Evolutionary conservation across 768 basidiomycete species (phyloP), one percentile per base, ranked within the genome.

Genomic region (Naematelia encephala): DNA sequence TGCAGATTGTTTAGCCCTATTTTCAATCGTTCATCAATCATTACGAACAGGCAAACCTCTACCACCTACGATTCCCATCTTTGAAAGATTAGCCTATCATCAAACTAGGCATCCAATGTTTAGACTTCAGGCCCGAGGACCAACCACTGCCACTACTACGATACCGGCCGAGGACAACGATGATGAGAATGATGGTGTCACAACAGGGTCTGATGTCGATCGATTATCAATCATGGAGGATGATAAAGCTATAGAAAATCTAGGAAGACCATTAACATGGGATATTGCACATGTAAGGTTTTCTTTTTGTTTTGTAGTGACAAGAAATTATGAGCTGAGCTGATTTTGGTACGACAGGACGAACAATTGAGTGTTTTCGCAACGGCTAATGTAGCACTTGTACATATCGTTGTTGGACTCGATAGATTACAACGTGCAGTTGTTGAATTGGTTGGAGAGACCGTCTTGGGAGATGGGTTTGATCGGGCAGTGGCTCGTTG

Each of bases 361-460:
- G 73, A 74, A 52, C 75, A 77, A 61, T 28, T 70, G 19, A 66
- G 71, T 2, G 55, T 73, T 1, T 77, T 68, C 51, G 72, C 73
- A 0, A 72, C 70, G 2, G 68, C 73, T 19, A 70, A 56, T 43
- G 69, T 75, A 16, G 70, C 72, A 1, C 58, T 77, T 11, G 58
- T 64, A 1, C 66, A 72, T 26, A 49, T 72, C 25, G 63, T 62
- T 0, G 57, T 54, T 22, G 55, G 61, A 5, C 52, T 75, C 23
- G 68, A 75, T 49, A 65, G 69, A 27, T 43, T 77, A 55, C 63
- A 67, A 45, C 53, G 64, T 14, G 53, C 65, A 16, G 64, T 77
- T 4, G 29, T 57, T 5, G 51, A 30, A 12, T 54, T 77, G 10
- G 70, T 75, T 1, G 73, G 75, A n/a, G 73, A 75, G 56, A 63